These are phyloP conservation scores for Globisporangium cylindrosporum DNA, from an alignment of 352 stramenopile genomes.

Conservation along the genomic window DNA sequence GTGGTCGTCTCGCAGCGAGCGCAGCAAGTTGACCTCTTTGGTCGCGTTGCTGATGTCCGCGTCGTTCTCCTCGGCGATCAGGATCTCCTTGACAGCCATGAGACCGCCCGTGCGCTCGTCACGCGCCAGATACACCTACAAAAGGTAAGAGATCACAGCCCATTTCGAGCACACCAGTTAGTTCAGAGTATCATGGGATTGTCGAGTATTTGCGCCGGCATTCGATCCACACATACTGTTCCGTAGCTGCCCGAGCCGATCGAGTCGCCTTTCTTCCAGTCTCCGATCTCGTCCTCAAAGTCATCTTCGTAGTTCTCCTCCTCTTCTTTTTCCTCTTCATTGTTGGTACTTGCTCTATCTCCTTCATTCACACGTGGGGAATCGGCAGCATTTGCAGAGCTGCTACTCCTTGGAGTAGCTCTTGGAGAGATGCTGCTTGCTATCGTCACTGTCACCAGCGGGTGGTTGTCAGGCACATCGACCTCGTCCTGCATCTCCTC, in stretches of 20 bases:
- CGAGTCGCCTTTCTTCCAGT: conserved; percentile 57
- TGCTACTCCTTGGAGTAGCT: not conserved
- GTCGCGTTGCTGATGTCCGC: conserved; percentile 36
- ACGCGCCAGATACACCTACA: conserved; percentile 87
- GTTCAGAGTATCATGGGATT: not conserved
- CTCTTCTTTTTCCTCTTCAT: not conserved
- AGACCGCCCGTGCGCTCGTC: conserved; percentile 86
- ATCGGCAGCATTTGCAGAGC: not conserved
- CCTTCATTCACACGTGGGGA: not conserved
- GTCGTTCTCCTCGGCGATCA: conserved; percentile 39
- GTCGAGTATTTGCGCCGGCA: not conserved
- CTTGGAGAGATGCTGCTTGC: not conserved
- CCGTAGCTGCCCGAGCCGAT: conserved; percentile 68
- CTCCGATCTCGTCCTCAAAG: conserved; percentile 40
- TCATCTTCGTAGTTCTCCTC: conserved; percentile 40
- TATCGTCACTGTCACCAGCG: not conserved
- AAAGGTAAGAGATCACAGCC: not conserved
- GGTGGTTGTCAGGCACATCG: not conserved
- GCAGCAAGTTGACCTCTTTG: conserved; percentile 86
- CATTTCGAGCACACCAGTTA: not conserved
- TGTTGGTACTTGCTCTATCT: not conserved
- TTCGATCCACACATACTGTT: conserved; percentile 28
- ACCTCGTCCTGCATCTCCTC: conserved; percentile 12
- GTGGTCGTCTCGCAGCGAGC: conserved; percentile 85
- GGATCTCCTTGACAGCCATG: conserved; percentile 81